Evolutionary conservation across 2,329 filamentous ascomycete species (phyloP).

Genomic region (Alternaria sp.): DNA sequence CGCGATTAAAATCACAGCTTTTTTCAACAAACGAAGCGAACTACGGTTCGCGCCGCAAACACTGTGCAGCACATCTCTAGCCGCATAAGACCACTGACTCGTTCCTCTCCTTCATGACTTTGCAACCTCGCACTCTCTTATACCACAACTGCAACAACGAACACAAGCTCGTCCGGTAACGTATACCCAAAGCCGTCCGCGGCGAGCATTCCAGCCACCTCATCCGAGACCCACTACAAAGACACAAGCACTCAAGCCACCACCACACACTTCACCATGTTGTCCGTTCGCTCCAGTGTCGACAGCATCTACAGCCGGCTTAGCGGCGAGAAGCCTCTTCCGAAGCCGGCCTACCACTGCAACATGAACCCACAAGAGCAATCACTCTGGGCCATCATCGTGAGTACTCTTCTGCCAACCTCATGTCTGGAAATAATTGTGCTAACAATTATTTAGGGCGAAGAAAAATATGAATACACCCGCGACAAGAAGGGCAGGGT

Average conservation of each 20-base stretch:
- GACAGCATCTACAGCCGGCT: constrained; percentile 22
- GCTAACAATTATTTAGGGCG: constrained; percentile 23
- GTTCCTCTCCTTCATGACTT: constrained; percentile 1
- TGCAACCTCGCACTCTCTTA: background rate
- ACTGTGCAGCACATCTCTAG: constrained; percentile 13
- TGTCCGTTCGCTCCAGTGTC: constrained; percentile 21
- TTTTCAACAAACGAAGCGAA: constrained; percentile 9
- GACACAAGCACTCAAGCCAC: background rate
- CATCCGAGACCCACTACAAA: constrained; percentile 2
- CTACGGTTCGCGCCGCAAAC: constrained; percentile 11
- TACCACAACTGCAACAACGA: constrained; percentile 1
- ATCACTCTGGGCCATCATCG: constrained; percentile 28
- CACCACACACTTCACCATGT: constrained; percentile 19
- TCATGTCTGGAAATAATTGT: background rate
- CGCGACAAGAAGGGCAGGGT: constrained; percentile 23
- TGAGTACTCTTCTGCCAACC: constrained; percentile 9
- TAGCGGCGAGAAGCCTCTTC: constrained; percentile 28
- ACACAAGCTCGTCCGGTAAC: constrained; percentile 12
- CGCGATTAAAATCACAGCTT: constrained; percentile 14
- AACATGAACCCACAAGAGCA: constrained; percentile 35
- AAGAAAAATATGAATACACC: constrained; percentile 25
- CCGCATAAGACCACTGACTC: background rate
- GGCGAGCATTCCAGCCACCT: constrained; percentile 7
- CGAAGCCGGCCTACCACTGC: constrained; percentile 29
- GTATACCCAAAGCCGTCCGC: constrained; percentile 10